These are phyloP conservation scores for Chaetomiaceae sp. DNA, from an alignment of 2,329 filamentous ascomycete species.

Conservation along the genomic window DNA sequence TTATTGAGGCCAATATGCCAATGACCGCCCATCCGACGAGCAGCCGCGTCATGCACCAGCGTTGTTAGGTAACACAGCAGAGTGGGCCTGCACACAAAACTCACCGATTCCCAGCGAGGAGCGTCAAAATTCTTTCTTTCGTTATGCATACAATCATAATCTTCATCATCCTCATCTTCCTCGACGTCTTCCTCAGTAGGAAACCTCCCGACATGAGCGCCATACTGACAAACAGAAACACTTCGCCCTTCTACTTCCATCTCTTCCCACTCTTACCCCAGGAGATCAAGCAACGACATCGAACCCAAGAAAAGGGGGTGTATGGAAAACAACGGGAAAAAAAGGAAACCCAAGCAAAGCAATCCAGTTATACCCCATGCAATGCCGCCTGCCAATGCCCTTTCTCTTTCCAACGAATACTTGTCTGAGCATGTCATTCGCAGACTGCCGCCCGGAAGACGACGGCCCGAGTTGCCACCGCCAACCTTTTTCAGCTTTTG, in stretches of 20 bases:
- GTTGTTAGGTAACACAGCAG: background rate
- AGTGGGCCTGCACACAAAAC: too few relatives aligned
- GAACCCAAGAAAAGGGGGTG: background rate
- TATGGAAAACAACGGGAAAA: background rate
- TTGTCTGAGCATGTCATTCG: too few relatives aligned
- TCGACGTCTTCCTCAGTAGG: background rate
- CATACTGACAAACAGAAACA: slow-evolving; percentile 11
- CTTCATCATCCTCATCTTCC: slow-evolving; percentile 6
- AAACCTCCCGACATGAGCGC: background rate
- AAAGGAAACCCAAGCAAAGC: slow-evolving; percentile 3
- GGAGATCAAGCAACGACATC: too few relatives aligned
- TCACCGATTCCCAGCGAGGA: too few relatives aligned
- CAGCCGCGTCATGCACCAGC: slow-evolving; percentile 2
- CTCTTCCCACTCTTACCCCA: background rate
- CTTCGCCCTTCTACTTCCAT: background rate
- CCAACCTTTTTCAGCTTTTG: background rate
- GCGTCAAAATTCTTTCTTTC: slow-evolving; percentile 5
- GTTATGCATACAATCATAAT: slow-evolving; percentile 18
- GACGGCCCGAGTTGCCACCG: slow-evolving; percentile 1
- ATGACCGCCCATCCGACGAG: slow-evolving; percentile 6
- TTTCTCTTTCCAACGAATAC: background rate
- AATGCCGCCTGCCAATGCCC: slow-evolving; percentile 4
- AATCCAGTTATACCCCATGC: slow-evolving; percentile 11
- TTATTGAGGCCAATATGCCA: too few relatives aligned
- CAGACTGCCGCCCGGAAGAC: too few relatives aligned